These are phyloP conservation scores for Glycine soja DNA, from an alignment of 306 rosid species.

Conservation along the genomic window DNA sequence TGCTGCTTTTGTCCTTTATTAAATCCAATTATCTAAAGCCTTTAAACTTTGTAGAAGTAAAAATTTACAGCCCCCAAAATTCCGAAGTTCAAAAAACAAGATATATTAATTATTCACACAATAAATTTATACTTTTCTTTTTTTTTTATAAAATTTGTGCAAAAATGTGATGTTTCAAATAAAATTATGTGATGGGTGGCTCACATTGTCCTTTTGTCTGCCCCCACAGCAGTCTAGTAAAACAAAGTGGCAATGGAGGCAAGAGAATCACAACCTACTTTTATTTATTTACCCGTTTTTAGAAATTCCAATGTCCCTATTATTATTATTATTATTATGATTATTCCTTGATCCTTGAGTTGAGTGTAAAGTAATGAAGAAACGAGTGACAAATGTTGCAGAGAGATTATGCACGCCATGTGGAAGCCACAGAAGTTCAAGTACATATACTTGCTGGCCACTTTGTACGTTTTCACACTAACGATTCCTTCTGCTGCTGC, in stretches of 20 bases:
- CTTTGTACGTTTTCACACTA: slow-evolving; percentile 86
- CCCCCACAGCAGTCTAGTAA: background rate
- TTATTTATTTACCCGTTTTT: slow-evolving; percentile 13
- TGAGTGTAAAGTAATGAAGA: background rate
- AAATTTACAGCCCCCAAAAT: too few species aligned
- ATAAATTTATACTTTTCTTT: too few species aligned
- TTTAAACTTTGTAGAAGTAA: too few species aligned
- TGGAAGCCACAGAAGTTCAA: slow-evolving; percentile 99
- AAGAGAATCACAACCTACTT: background rate
- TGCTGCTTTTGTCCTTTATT: background rate
- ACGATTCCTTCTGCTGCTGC: slow-evolving; percentile 86
- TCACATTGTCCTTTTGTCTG: slow-evolving; percentile 1
- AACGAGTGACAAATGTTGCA: slow-evolving; percentile 43
- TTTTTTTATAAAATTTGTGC: too few species aligned
- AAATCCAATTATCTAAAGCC: background rate
- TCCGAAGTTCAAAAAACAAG: too few species aligned
- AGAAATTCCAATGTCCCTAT: slow-evolving; percentile 39
- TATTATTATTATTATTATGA: slow-evolving; percentile 30
- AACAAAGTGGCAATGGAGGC: slow-evolving; percentile 39
- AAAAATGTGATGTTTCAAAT: too few species aligned
- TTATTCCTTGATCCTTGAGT: slow-evolving; percentile 36
- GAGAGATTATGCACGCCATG: slow-evolving; percentile 99
- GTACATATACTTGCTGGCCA: slow-evolving; percentile 86
- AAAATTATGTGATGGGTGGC: background rate
- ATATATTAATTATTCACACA: too few species aligned